Percentiles rank a stretch among this genome's conserved stretches.
Conservation (phyloP, 2,329 filamentous ascomycete genomes). For the Apiospora hydei region DNA sequence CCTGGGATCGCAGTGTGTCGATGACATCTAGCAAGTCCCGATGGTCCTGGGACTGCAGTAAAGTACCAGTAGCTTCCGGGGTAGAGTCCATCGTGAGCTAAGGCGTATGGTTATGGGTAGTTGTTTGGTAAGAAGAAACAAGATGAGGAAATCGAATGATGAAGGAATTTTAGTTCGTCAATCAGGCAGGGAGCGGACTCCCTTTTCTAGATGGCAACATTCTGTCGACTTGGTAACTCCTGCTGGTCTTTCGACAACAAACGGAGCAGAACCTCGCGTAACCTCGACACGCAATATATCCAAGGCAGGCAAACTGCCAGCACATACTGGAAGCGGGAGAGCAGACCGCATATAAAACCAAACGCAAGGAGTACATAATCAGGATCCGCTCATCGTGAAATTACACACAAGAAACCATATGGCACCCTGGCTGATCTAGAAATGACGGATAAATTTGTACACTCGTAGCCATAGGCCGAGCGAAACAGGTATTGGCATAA, state of each 20-base stretch:
- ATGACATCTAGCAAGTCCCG: slow-evolving; percentile 21
- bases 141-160: neutral
- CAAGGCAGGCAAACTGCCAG: neutral
- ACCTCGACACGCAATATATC: neutral
- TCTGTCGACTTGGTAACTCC: neutral
- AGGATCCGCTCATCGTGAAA: neutral
- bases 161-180: neutral
- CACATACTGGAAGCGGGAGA: neutral
- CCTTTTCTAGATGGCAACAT: neutral
- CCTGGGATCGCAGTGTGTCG: slow-evolving; percentile 42
- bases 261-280: neutral
- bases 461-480: neutral
- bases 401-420: neutral
- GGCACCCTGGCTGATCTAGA: neutral
- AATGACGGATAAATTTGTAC: too few species aligned
- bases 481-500: neutral
- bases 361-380: neutral
- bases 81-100: neutral
- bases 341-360: neutral
- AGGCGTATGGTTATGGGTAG: neutral
- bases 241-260: neutral
- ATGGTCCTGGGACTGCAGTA: slow-evolving; percentile 12
- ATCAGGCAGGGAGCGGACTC: neutral
- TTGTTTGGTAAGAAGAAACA: neutral
- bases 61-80: neutral